phyloP scores from a whole-genome alignment of 1,139 yeast genomes.

The Casaregolazyma suthepensis region DNA sequence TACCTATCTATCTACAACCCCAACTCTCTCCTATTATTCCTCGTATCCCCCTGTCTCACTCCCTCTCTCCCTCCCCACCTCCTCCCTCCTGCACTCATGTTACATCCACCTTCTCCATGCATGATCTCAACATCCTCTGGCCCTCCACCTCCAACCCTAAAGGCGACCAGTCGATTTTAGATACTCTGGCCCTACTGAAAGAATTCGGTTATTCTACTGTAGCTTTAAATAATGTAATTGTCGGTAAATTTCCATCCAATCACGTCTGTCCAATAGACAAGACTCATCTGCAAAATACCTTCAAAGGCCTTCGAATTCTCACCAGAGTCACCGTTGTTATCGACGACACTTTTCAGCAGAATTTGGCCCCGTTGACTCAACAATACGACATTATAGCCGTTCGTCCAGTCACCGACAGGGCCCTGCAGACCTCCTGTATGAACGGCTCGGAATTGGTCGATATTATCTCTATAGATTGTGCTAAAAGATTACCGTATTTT shows the following conservation, averaged over 20 bases:
- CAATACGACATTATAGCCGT: conserved; percentile 75
- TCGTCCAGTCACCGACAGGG: conserved; percentile 73
- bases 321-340: conserved; percentile 70
- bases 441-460: conserved; percentile 62
- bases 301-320: conserved; percentile 48
- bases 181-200: conserved; percentile 22
- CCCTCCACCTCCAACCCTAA: conserved; percentile 48
- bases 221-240: conserved; percentile 64
- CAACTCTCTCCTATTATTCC: not conserved
- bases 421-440: conserved; percentile 66
- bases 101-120: no score
- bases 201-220: conserved; percentile 63
- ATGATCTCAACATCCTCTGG: conserved; percentile 81
- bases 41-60: not conserved
- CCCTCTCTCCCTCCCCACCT: not conserved
- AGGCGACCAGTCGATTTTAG: conserved; percentile 11
- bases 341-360: conserved; percentile 71
- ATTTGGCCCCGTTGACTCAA: conserved; percentile 40
- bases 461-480: conserved; percentile 65
- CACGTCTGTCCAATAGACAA: conserved; percentile 25
- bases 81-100: no score
- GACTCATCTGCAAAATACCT: conserved; percentile 27
- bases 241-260: conserved; percentile 53
- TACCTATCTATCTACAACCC: no score
- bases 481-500: conserved; percentile 63